Evolutionary conservation across 148 eudicot species (phyloP), one percentile per base, ranked within the genome.

Genomic region (Fallopia convolvulus): DNA sequence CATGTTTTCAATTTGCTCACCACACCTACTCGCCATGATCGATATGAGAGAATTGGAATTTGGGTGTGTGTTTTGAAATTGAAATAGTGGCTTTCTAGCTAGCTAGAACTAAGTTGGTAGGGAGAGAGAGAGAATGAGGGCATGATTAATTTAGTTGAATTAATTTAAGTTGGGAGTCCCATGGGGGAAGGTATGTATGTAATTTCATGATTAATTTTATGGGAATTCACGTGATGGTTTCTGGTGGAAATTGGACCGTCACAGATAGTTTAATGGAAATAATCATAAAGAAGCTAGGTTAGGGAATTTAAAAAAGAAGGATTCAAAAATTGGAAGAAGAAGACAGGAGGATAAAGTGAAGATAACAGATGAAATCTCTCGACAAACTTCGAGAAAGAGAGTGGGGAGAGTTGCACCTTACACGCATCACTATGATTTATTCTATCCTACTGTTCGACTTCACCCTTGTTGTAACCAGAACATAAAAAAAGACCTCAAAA

Each of bases 271-370:
- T 68, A 68, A 36, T 66, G 72, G 72, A 36, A 21, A 66, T 33
- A 66, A 68, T 68, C 0, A 33, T 68, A 68, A 33, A 68, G 42
- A 36, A 66, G 70, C 0, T 61, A 11, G 36, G 36, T 61, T 61
- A 61, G 39, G 0, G 70, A 12, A 68, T 68, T 68, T 6, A 36
- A 2, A n/a, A n/a, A 68, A 68, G 5, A 17, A 2, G 68, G 14
- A 61, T 23, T 61, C 12, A 61, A 36, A 68, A 68, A 36, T 33
- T 15, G 21, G 21, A 68, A 39, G 72, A 68, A 68, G 46, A 68
- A 68, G 72, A 68, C 72, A 68, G 72, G 72, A 68, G 72, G 72
- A 68, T 68, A 68, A 68, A 68, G 72, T 39, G 72, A 68, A 68
- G 72, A 68, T 68, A 68, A 68, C 21, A 36, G 46, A 68, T 39